Evolutionary conservation across 805 yeast genomes (phyloP).

Genomic region (Candida caryicola): DNA sequence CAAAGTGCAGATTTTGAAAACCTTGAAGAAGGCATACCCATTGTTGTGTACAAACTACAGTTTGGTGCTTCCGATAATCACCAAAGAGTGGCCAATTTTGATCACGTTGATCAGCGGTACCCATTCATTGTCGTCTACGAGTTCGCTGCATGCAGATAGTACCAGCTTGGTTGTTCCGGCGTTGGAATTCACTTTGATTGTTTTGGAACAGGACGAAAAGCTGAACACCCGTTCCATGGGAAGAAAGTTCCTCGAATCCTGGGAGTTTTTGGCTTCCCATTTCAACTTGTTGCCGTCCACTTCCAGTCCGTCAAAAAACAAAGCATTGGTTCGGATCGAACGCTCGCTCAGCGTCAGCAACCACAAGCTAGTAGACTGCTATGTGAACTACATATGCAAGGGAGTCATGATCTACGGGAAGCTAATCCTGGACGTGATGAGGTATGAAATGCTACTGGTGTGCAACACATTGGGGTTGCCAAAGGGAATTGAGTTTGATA

Average conservation of each 20-base stretch:
- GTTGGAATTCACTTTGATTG: constrained; percentile 24
- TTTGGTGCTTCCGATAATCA: constrained; percentile 30
- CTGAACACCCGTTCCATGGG: constrained; percentile 48
- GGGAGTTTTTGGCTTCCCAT: constrained; percentile 24
- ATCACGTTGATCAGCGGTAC: constrained; percentile 20
- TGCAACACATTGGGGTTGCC: constrained; percentile 29
- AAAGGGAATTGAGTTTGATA: constrained; percentile 14
- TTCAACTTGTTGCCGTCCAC: background rate
- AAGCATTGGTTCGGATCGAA: background rate
- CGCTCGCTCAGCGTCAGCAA: constrained; percentile 10
- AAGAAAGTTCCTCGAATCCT: constrained; percentile 46
- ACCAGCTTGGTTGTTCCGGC: constrained; percentile 25
- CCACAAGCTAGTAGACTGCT: constrained; percentile 17
- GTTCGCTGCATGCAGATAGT: constrained; percentile 7
- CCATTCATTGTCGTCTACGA: constrained; percentile 11
- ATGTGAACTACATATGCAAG: constrained; percentile 28
- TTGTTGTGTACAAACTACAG: constrained; percentile 30
- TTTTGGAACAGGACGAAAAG: constrained; percentile 28
- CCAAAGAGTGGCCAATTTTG: constrained; percentile 34
- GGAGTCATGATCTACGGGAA: constrained; percentile 42
- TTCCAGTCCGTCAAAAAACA: background rate
- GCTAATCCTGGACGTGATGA: constrained; percentile 37
- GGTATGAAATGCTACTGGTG: constrained; percentile 33
- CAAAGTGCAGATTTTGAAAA: constrained; percentile 52
- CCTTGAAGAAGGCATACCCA: constrained; percentile 34